Percentiles rank a stretch among this genome's conserved stretches.
These are phyloP conservation scores for Leccinum pallidistipes DNA, from an alignment of 1,284 basidiomycete genomes.

Conservation along the genomic window DNA sequence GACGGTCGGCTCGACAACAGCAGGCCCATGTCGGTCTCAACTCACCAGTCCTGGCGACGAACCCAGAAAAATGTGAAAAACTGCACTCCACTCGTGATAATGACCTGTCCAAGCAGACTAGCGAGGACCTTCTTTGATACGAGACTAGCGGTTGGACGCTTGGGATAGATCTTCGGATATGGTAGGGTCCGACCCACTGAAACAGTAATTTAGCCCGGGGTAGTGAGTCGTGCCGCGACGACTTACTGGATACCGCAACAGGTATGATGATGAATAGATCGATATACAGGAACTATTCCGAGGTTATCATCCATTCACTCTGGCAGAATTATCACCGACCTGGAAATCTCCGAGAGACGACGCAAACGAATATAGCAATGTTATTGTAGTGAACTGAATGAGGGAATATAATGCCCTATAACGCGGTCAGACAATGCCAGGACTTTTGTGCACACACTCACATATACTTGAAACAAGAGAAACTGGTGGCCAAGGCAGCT, in stretches of 20 bases:
- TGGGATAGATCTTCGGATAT: conserved; percentile 83
- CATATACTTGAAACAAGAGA: conserved; percentile 99
- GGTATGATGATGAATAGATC: conserved; percentile 98
- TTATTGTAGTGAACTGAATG: conserved; percentile 89
- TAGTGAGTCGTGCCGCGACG: background rate
- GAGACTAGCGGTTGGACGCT: conserved; percentile 93
- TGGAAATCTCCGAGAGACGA: conserved; percentile 97
- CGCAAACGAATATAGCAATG: conserved; percentile 93
- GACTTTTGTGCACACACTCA: conserved; percentile 42
- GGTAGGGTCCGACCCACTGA: conserved; percentile 94
- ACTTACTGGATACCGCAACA: conserved; percentile 90
- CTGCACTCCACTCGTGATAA: conserved; percentile 85
- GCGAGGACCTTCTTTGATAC: conserved; percentile 95
- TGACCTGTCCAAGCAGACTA: conserved; percentile 91
- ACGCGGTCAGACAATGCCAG: conserved; percentile 8
- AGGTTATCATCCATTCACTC: conserved; percentile 9
- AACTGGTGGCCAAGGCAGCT: conserved; percentile 94
- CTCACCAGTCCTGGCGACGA: conserved; percentile 77
- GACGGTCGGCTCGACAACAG: conserved; percentile 4
- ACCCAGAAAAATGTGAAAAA: conserved; percentile 91
- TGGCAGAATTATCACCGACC: conserved; percentile 44
- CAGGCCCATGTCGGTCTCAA: background rate
- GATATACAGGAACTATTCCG: conserved; percentile 87
- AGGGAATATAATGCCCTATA: conserved; percentile 86
- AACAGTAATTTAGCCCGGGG: conserved; percentile 15